Base-by-base conservation (phyloP, 768 basidiomycete species). In the Ephemerocybe angulata region DNA sequence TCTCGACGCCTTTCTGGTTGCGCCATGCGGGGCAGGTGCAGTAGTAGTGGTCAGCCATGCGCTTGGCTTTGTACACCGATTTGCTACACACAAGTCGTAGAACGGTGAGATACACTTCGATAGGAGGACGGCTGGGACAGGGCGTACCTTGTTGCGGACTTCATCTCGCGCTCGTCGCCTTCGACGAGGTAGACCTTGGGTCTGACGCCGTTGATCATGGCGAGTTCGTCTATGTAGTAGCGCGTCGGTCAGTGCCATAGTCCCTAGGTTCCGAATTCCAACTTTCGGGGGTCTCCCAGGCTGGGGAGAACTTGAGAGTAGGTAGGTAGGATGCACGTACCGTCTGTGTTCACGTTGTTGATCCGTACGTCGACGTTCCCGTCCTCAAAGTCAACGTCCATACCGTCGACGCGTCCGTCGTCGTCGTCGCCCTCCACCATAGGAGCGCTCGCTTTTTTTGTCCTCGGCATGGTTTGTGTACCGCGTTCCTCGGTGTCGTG, bases 191-290 rank as follows among this genome's bases (percentile, higher is more conserved):
- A 52, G 8, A 78, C 72, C 28, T 76, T 77, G 30, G 81, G 82
- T 61, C 76, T 77, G 52, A 80, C 65, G 13, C 81, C 81, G 58
- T 77, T 71, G 49, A 83, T 82, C 62, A 75, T 74, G 48, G 72
- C 73, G 19, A 82, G 75, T 60, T 77, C 80, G 61, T 81, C 80
- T 35, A n/a, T n/a, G 56, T 37, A n/a, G 35, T 37, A 10, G 35
- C n/a, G n/a, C n/a, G n/a, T n/a, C n/a, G n/a, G 35, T 10, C 35
- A 37, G 10, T 37, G 35, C 35, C n/a, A 10, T 11, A 37, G 35
- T n/a, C n/a, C 11, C n/a, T 37, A n/a, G 11, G n/a, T 10, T 37
- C 51, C 28, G n/a, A 37, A 37, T 37, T 46, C 19, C n/a, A 25
- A 46, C n/a, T n/a, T n/a, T n/a, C n/a, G n/a, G n/a, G n/a, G n/a